Base-by-base conservation (phyloP, 169 alveolate species). In the Cyclospora cayetanensis region DNA sequence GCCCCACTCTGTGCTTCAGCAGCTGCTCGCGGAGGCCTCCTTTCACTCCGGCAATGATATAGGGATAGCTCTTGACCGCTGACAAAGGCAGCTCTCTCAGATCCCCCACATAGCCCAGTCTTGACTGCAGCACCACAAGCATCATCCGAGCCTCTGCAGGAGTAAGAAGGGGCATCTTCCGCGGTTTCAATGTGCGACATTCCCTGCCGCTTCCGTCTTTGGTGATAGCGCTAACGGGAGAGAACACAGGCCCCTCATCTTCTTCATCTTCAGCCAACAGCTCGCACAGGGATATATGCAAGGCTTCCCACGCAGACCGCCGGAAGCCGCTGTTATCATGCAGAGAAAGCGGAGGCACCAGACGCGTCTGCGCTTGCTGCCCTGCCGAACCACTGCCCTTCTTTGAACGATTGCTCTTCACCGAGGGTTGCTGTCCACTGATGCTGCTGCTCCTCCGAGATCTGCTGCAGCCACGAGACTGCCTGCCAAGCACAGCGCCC, bases 81-180 rank as follows among this genome's bases (percentile, higher is more conserved):
- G 93, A 74, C 72, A 90, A 11, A 4, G 85, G 76, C 66, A 74
- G 72, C 83, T 90, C 93, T 27, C 90, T 37, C 29, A 90, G 90
- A 63, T 90, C 93, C 20, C 90, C 93, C 53, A 90, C 93, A 66
- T 90, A 90, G n/a, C 93, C 93, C 60, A 90, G 35, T 2, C 90
- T 53, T 12, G 93, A 90, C 90, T 90, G 93, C 74, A 90, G 74
- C 20, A 52, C 83, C 34, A 77, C 93, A 22, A 90, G 50, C 39
- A 90, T 68, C 93, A 90, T 90, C 37, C 89, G 93, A 60, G 86
- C 77, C 31, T 90, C 93, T 70, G 77, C 42, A 9, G 85, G 90
- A 11, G 90, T 76, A 27, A 90, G 46, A 25, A 72, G 39, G 11
- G 65, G 72, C 3, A 43, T 53, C 37, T 46, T 66, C 22, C 92